Evolutionary conservation across 2,329 filamentous ascomycete species (phyloP), one percentile per base, ranked within the genome.

Genomic region (Clarireedia paspali): DNA sequence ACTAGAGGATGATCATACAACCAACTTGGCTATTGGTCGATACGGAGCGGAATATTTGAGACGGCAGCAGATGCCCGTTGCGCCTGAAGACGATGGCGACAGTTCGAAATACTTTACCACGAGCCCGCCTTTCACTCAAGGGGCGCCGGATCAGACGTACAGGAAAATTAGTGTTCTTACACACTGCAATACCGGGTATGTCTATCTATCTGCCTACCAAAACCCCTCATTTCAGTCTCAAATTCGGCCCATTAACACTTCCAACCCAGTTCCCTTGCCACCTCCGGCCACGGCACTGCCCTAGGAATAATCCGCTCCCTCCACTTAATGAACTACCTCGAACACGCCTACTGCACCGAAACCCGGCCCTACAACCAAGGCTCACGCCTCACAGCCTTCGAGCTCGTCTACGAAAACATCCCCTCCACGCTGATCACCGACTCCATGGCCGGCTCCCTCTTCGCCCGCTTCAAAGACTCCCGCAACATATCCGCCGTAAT

Each of bases 331-430:
- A 76, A 78, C 5, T 76, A 82, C 6, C 79, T 99, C 24, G 78
- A 84, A 60, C 91, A 91, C 67, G 92, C 91, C 40, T 99, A 90
- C 75, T 99, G 92, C 76, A 96, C 92, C 49, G 94, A 99, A 74
- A 99, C 94, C 2, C 82, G 94, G 36, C 94, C 94, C 0, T 99
- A 99, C 74, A 99, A 99, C 75, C 94, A 99, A 75, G 94, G 94
- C 55, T 95, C 91, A 51, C 84, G 94, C 20, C 77, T 99, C 57
- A 99, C 94, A 4, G 91, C 94, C 6, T 99, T 95, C 70, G 94
- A 99, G 74, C 82, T 99, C n/a, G 88, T 95, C 6, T 92, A 91
- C 69, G 94, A 99, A 71, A 76, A 83, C 15, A 96, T 99, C 55
- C 92, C 94, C 2, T 85, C 90, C 47, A 97, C 91, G 0, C 77